Evolutionary conservation across 1,284 basidiomycete species (phyloP).

Genomic region (Lentinus polychrous): DNA sequence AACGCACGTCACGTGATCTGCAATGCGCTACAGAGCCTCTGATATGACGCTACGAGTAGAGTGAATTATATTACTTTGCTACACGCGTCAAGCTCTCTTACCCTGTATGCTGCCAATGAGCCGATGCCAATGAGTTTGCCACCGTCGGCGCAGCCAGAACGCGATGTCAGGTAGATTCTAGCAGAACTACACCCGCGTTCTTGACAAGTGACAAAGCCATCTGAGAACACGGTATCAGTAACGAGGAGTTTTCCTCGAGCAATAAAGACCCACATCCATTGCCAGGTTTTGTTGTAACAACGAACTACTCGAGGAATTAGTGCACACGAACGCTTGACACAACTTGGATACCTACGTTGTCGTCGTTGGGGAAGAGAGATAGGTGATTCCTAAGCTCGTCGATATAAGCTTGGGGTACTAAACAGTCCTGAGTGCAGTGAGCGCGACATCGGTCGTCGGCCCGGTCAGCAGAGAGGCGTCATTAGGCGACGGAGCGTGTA

Average conservation of each 20-base stretch:
- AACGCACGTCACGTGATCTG: no score
- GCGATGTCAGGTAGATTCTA: slow-evolving; percentile 27
- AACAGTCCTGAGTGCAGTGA: slow-evolving; percentile 10
- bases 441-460: slow-evolving; percentile 2
- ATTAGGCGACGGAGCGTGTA: slow-evolving; percentile 2
- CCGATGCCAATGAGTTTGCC: slow-evolving; percentile 37
- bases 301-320: slow-evolving; percentile 26
- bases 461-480: neutral
- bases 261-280: slow-evolving; percentile 32
- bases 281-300: slow-evolving; percentile 29
- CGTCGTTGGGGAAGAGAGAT: slow-evolving; percentile 29
- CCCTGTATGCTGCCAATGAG: slow-evolving; percentile 36
- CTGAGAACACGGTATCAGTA: slow-evolving; percentile 21
- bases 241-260: slow-evolving; percentile 7
- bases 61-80: no score
- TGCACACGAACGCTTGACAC: slow-evolving; percentile 1
- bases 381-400: slow-evolving; percentile 32
- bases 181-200: slow-evolving; percentile 34
- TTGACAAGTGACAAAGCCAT: slow-evolving; percentile 35
- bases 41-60: no score
- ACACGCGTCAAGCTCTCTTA: slow-evolving; percentile 23
- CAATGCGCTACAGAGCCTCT: no score
- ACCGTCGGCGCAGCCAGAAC: slow-evolving; percentile 27
- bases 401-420: slow-evolving; percentile 27
- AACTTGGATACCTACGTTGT: slow-evolving; percentile 24